phyloP scores from a whole-genome alignment of 768 basidiomycete species.

The Favolaschia claudopus region DNA sequence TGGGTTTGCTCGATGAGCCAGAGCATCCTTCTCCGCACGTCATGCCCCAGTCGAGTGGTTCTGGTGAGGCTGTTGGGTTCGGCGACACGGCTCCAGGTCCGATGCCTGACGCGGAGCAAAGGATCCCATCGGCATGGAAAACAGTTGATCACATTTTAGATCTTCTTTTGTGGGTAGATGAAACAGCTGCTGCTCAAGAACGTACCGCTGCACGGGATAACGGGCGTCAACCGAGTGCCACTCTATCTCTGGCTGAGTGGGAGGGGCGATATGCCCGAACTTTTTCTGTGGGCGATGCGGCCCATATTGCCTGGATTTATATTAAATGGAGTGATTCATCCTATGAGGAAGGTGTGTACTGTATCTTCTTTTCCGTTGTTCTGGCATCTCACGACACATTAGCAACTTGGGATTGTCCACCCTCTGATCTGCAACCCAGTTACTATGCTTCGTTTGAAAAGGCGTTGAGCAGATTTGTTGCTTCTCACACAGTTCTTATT shows the following conservation, averaged over 20 bases:
- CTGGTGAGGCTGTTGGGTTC: too few species aligned
- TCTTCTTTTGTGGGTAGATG: slow-evolving; percentile 65
- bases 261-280: slow-evolving; percentile 49
- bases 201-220: slow-evolving; percentile 52
- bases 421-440: slow-evolving; percentile 59
- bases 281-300: slow-evolving; percentile 58
- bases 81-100: slow-evolving; percentile 50
- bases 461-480: slow-evolving; percentile 74
- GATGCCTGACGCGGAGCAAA: slow-evolving; percentile 73
- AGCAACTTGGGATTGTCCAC: slow-evolving; percentile 97
- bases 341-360: slow-evolving; percentile 84
- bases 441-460: slow-evolving; percentile 70
- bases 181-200: slow-evolving; percentile 39
- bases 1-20: slow-evolving; percentile 66
- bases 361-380: background rate
- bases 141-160: slow-evolving; percentile 90
- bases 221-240: slow-evolving; percentile 69
- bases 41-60: too few species aligned
- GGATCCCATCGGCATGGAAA: slow-evolving; percentile 84
- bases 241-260: slow-evolving; percentile 68
- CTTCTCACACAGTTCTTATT: slow-evolving; percentile 66
- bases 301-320: slow-evolving; percentile 80
- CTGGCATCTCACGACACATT: slow-evolving; percentile 11
- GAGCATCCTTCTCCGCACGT: slow-evolving; percentile 42
- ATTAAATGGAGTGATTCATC: slow-evolving; percentile 93